Percentiles rank a stretch among this genome's conserved stretches.
Evolutionary conservation across 2,329 filamentous ascomycete species (phyloP).

Genomic region (Volutella citrinella): DNA sequence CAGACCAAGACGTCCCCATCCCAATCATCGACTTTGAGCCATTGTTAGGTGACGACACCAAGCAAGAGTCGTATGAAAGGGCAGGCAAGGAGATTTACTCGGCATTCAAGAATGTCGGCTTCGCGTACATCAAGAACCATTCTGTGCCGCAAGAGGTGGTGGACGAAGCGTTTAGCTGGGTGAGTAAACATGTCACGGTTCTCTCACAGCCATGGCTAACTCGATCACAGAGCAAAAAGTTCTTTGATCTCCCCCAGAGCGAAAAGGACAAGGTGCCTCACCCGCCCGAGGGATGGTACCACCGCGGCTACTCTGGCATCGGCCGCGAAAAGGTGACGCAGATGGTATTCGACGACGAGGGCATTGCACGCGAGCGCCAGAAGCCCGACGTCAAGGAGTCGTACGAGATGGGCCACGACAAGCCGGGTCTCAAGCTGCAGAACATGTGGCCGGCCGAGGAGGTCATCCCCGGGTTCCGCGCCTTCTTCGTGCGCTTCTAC

Average conservation of each 20-base stretch:
- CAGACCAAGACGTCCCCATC: slow-evolving; percentile 9
- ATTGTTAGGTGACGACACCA: slow-evolving; percentile 7
- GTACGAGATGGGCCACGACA: slow-evolving; percentile 35
- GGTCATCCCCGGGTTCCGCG: slow-evolving; percentile 17
- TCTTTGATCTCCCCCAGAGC: slow-evolving; percentile 27
- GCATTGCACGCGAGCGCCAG: slow-evolving; percentile 20
- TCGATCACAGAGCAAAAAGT: slow-evolving; percentile 18
- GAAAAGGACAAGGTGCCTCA: slow-evolving; percentile 29
- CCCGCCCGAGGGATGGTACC: slow-evolving; percentile 28
- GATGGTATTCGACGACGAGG: slow-evolving; percentile 26
- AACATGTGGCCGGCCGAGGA: slow-evolving; percentile 22
- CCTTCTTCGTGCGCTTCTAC: slow-evolving; percentile 55
- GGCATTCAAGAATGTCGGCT: slow-evolving; percentile 31
- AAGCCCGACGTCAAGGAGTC: slow-evolving; percentile 38
- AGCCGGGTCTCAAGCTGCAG: slow-evolving; percentile 16
- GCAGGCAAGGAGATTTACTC: slow-evolving; percentile 19
- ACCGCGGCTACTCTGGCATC: slow-evolving; percentile 31
- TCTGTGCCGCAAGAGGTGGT: slow-evolving; percentile 32
- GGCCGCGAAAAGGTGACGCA: slow-evolving; percentile 31
- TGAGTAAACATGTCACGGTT: slow-evolving; percentile 5
- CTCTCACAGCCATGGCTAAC: too few relatives aligned
- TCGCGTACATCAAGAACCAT: slow-evolving; percentile 34
- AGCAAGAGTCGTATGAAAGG: slow-evolving; percentile 6
- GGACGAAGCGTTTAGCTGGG: slow-evolving; percentile 36
- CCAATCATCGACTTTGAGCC: slow-evolving; percentile 20